Evolutionary conservation across 495 filamentous ascomycete species (phyloP), one percentile per base, ranked within the genome.

Genomic region (Aspergillus diversus): DNA sequence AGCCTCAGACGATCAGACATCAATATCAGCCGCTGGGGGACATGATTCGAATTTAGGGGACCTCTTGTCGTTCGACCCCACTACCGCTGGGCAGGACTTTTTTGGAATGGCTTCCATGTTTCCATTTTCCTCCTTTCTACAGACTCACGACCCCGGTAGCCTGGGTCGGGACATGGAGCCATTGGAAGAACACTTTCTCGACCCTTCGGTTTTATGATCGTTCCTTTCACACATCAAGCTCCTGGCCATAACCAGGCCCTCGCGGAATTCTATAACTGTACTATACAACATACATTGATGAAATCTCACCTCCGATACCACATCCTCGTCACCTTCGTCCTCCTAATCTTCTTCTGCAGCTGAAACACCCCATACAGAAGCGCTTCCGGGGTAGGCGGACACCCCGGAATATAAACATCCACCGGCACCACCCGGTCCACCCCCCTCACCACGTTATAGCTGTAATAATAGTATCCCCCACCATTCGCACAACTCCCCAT

Each of bases 401-500:
- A 82, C 55, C 93, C 93, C 55, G 93, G 93, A n/a, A 97, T 93
- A 76, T 97, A 97, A 57, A 97, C 85, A 80, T 97, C 93, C 46
- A 97, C 93, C 43, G 93, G 93, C 57, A 97, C 93, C 69, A 97
- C 92, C 57, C 93, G 83, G 77, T 97, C 93, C 71, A 93, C 97
- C 17, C 93, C 93, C 61, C 93, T 87, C 51, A 92, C 90, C 57
- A 97, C 93, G 52, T 85, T 90, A 81, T 97, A 97, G 72, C 89
- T 92, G 81, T 97, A 97, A 79, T 97, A 93, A 70, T 97, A 97
- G 80, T 97, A 97, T 50, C 93, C 93, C 67, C 93, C 93, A 61
- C 93, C 93, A 77, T 97, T 97, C 69, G 93, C 93, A 78, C 93
- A 97, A 64, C 86, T 90, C 21, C 93, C 93, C 93, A 97, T 97